Evolutionary conservation across 2,329 filamentous ascomycete species (phyloP).

Genomic region (Hypoxylon sp.): DNA sequence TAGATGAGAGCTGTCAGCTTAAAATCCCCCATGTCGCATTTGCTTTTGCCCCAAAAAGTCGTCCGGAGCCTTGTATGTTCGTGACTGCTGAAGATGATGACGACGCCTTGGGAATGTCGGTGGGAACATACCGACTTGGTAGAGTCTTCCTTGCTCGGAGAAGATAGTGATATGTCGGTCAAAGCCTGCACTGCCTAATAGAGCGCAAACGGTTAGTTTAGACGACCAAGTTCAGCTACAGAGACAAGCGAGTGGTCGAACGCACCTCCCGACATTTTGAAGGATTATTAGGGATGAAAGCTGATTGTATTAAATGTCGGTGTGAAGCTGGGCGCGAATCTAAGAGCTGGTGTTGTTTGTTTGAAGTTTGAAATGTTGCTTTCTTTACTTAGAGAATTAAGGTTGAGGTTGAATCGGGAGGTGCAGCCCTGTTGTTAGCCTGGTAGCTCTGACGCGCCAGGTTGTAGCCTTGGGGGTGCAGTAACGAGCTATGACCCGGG

Average conservation of each 20-base stretch:
- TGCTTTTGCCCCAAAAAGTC: slow-evolving; percentile 20
- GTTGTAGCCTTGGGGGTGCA: slow-evolving; percentile 39
- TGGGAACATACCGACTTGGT: slow-evolving; percentile 92
- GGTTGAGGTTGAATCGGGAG: slow-evolving; percentile 28
- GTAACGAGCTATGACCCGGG: slow-evolving; percentile 32
- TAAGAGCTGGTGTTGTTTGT: slow-evolving; percentile 6
- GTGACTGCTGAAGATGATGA: slow-evolving; percentile 32
- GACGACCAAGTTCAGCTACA: slow-evolving; percentile 33
- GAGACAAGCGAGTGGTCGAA: slow-evolving; percentile 33
- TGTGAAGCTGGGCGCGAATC: slow-evolving; percentile 6
- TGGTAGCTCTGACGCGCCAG: slow-evolving; percentile 46
- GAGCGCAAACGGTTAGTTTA: slow-evolving; percentile 49
- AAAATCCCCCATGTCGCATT: slow-evolving; percentile 36
- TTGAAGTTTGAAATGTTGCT: slow-evolving; percentile 4
- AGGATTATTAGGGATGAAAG: slow-evolving; percentile 34
- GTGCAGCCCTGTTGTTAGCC: slow-evolving; percentile 35
- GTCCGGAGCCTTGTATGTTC: slow-evolving; percentile 8
- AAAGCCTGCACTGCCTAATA: slow-evolving; percentile 85
- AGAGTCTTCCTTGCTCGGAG: slow-evolving; percentile 96
- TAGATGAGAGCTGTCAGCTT: slow-evolving; percentile 59
- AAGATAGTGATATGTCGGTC: slow-evolving; percentile 99
- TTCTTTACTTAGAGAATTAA: slow-evolving; percentile 8
- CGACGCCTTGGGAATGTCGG: slow-evolving; percentile 26
- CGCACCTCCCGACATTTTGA: slow-evolving; percentile 67
- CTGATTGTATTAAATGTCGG: slow-evolving; percentile 22